These are phyloP conservation scores for Coniochaeta sp. DNA, from an alignment of 2,329 filamentous ascomycete genomes.

Conservation along the genomic window DNA sequence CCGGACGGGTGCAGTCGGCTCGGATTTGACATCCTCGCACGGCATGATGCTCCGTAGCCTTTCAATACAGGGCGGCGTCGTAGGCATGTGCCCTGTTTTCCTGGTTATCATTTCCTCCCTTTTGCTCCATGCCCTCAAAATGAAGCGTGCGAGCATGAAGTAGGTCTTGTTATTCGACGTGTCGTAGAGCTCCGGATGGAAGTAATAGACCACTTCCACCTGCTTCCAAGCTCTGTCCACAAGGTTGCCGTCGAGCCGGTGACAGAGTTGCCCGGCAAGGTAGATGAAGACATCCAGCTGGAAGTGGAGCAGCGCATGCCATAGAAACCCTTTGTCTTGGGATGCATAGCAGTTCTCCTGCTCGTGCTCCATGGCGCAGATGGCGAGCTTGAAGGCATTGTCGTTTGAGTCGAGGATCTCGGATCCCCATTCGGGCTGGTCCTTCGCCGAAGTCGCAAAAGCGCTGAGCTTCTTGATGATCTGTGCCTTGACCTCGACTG, in stretches of 20 bases:
- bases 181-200: conserved; percentile 44
- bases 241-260: conserved; percentile 37
- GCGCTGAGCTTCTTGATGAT: conserved; percentile 41
- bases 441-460: conserved; percentile 36
- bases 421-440: conserved; percentile 39
- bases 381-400: conserved; percentile 46
- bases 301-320: conserved; percentile 48
- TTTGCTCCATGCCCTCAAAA: conserved; percentile 45
- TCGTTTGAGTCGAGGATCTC: conserved; percentile 43
- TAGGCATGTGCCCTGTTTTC: conserved; percentile 25
- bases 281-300: conserved; percentile 49
- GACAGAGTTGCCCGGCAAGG: conserved; percentile 44
- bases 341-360: conserved; percentile 34
- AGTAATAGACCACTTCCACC: conserved; percentile 37
- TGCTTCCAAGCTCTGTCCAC: conserved; percentile 46
- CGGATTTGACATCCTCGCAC: conserved; percentile 24
- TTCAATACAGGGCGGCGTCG: conserved; percentile 36
- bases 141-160: conserved; percentile 34
- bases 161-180: conserved; percentile 32
- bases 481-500: conserved; percentile 36
- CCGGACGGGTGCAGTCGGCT: conserved; percentile 12
- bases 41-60: conserved; percentile 36
- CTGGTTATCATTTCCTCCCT: conserved; percentile 32
- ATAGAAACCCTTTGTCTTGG: conserved; percentile 40
- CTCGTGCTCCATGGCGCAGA: conserved; percentile 40